Evolutionary conservation across 768 basidiomycete species (phyloP).

Genomic region (Pluteus cervinus): DNA sequence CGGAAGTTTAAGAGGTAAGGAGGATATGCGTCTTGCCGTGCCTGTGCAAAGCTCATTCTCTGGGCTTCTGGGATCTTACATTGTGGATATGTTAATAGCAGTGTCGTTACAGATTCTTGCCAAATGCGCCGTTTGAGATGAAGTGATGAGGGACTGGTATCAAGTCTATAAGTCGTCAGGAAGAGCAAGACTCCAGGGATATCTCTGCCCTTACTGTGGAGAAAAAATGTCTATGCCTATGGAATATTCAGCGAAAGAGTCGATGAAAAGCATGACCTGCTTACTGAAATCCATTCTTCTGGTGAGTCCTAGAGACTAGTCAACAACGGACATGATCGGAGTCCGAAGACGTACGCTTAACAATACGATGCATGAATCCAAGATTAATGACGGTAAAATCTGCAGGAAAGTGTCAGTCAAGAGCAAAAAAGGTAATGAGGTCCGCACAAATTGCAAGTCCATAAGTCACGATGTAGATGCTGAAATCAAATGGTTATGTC

Average conservation of each 20-base stretch:
- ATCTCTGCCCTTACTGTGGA: slow-evolving; percentile 42
- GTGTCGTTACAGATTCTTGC: slow-evolving; percentile 69
- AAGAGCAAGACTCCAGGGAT: neutral
- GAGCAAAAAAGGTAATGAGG: neutral
- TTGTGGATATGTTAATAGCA: slow-evolving; percentile 55
- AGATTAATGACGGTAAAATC: slow-evolving; percentile 63
- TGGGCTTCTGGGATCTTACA: slow-evolving; percentile 55
- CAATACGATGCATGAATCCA: slow-evolving; percentile 39
- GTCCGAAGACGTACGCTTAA: slow-evolving; percentile 48
- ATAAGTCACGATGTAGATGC: slow-evolving; percentile 55
- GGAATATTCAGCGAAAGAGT: neutral
- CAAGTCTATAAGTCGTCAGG: slow-evolving; percentile 34
- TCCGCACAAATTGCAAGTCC: slow-evolving; percentile 56
- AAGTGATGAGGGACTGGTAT: slow-evolving; percentile 46
- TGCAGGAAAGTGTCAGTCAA: slow-evolving; percentile 17
- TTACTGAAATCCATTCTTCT: slow-evolving; percentile 71
- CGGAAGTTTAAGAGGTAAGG: slow-evolving; percentile 64
- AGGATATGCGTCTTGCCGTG: slow-evolving; percentile 51
- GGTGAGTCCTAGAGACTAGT: slow-evolving; percentile 36
- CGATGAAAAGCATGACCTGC: slow-evolving; percentile 15
- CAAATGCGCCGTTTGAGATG: slow-evolving; percentile 70
- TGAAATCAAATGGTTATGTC: slow-evolving; percentile 10
- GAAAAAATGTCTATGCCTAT: slow-evolving; percentile 78
- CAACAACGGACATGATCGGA: neutral
- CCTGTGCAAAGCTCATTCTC: slow-evolving; percentile 52